Base-by-base conservation (phyloP, 2,329 filamentous ascomycete genomes). In the Phialemonium atrogriseum region DNA sequence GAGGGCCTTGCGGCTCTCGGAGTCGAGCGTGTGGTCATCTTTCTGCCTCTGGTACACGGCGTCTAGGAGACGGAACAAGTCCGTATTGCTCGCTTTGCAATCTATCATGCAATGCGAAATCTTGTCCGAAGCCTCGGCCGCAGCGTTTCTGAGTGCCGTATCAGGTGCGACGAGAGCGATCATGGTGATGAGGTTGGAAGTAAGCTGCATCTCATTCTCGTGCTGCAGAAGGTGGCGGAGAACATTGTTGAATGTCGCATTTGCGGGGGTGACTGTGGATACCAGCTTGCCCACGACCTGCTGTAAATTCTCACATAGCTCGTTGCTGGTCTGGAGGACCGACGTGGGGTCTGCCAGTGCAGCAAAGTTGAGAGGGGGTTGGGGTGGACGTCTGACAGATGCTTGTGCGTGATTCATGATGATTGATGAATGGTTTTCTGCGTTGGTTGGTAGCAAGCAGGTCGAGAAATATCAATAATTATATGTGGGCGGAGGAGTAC, bases 1-100 rank as follows among this genome's bases (percentile, higher is more conserved):
- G 17, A 91, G 62, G 41, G 87, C 56, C n/a, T 80, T 71, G 43
- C 75, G 58, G 34, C 74, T 80, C 59, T 91, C 84, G 1, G 73
- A 62, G 35, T 85, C 78, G 5, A 27, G 26, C 7, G 5, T 27
- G 26, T 4, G 5, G 10, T 27, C 26, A 10, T 27, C 15, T n/a
- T 19, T 27, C 15, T 27, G 15, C 26, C 16, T 7, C 10, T 27
- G 4, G 19, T 27, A 27, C 10, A 27, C 26, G 7, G 26, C 26
- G 13, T 27, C 10, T 2, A 27, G 15, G 4, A 27, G 26, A 19
- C 26, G 25, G 14, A 27, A 27, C 14, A 27, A 18, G 5, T 12
- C 26, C 26, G 16, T 10, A 12, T 27, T 27, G n/a, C n/a, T n/a
- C 9, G 4, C 16, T 12, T 27, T 27, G 16, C 26, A 10, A n/a